Percentiles rank a stretch among this genome's conserved stretches.
These are phyloP conservation scores for Phytophthora rubi DNA, from an alignment of 352 stramenopile species.

Conservation along the genomic window DNA sequence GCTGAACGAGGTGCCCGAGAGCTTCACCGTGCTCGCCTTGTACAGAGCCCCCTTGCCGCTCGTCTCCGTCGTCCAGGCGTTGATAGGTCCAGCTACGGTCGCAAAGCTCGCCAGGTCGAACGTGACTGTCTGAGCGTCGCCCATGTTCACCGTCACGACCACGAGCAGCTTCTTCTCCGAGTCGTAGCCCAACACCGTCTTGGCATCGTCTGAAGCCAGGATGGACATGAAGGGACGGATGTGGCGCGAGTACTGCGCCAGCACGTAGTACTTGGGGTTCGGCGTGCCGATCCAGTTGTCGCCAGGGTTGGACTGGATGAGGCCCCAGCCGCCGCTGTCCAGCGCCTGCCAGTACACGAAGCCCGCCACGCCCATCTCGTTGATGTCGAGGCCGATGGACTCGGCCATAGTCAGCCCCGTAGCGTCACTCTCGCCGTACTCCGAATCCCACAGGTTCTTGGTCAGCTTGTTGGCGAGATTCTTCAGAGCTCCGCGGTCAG, in stretches of 20 bases:
- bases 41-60: constrained; percentile 44
- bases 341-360: constrained; percentile 74
- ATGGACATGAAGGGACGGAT: constrained; percentile 60
- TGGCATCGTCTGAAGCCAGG: constrained; percentile 42
- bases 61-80: constrained; percentile 57
- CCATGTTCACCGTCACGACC: constrained; percentile 54
- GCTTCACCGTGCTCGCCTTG: constrained; percentile 21
- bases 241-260: constrained; percentile 67
- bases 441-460: constrained; percentile 65
- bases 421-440: constrained; percentile 58
- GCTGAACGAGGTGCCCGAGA: constrained; percentile 25
- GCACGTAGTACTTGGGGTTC: constrained; percentile 60
- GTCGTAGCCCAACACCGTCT: constrained; percentile 56
- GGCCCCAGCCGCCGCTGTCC: constrained; percentile 55
- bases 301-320: constrained; percentile 41
- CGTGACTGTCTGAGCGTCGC: constrained; percentile 37
- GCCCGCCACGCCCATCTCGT: constrained; percentile 57
- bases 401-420: constrained; percentile 62
- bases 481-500: constrained; percentile 41
- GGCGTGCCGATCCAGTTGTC: constrained; percentile 48
- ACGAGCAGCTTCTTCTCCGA: constrained; percentile 46
- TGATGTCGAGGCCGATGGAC: constrained; percentile 64
- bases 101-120: constrained; percentile 52
- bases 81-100: constrained; percentile 32
- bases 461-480: constrained; percentile 38